Evolutionary conservation across 2,329 filamentous ascomycete species (phyloP).

Genomic region (Neofusicoccum kwambonambiense): DNA sequence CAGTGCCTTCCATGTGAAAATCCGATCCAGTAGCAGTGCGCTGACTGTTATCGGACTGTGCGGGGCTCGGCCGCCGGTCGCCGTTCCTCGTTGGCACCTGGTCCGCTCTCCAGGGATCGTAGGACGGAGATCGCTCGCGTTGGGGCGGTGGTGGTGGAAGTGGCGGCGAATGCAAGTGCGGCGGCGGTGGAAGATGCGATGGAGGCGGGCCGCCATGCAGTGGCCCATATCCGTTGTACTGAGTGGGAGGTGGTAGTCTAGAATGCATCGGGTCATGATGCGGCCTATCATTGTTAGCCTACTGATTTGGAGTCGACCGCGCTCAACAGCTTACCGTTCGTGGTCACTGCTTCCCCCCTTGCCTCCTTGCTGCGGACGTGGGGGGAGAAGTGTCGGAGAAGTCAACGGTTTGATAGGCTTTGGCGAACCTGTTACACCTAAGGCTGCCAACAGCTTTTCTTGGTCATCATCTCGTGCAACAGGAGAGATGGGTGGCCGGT

Average conservation of each 20-base stretch:
- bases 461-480: conserved; percentile 27
- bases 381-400: not conserved
- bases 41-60: conserved; percentile 35
- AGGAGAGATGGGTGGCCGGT: not conserved
- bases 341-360: not conserved
- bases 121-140: conserved; percentile 22
- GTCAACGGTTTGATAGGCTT: conserved; percentile 26
- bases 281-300: not conserved
- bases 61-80: conserved; percentile 30
- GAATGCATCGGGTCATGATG: not conserved
- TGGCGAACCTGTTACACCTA: conserved; percentile 39
- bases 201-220: not conserved
- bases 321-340: not conserved
- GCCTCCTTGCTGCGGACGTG: not conserved
- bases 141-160: conserved; percentile 24
- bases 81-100: conserved; percentile 24
- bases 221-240: not conserved
- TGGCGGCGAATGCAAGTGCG: not conserved
- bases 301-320: not conserved
- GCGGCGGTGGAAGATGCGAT: not conserved
- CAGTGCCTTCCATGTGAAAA: conserved; percentile 27
- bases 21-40: conserved; percentile 35
- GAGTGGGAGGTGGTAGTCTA: not conserved
- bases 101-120: conserved; percentile 25
- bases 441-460: conserved; percentile 36